Evolutionary conservation across 2,329 filamentous ascomycete species (phyloP), one percentile per base, ranked within the genome.

Genomic region (Fusarium falciforme): DNA sequence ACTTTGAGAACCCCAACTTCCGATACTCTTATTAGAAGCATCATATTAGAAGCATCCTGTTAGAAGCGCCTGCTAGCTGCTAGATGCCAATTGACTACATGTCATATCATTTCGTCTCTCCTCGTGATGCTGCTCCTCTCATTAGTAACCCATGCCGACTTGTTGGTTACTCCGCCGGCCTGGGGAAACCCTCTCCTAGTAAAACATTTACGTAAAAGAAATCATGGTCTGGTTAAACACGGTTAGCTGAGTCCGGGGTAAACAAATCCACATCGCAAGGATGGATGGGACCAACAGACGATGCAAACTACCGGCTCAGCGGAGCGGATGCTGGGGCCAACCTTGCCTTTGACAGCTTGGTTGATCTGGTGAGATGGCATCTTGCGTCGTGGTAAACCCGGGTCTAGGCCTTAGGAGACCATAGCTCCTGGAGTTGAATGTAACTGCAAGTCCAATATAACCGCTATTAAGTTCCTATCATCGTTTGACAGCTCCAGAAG

Each of bases 1-100:
- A 78, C 44, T 78, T 78, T 61, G 76, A 78, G 73, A 78, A 78
- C 36, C 76, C 76, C 61, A 78, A 78, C 66, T 78, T 78, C 66
- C 71, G 76, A 66, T 78, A 78, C 42, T 62, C 75, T 11, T 78
- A 78, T 47, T 78, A 78, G 67, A 47, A 36, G 58, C 20, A 25
- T 35, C 73, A 10, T 78, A 78, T 36, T 78, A 77, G 67, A 49
- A 33, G 55, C 20, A n/a, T n/a, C n/a, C n/a, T n/a, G n/a, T 36
- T 78, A 77, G 67, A 49, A 33, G 55, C 20, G 22, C 14, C 12
- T 8, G 38, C 27, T 11, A 29, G 40, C 33, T 38, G 55, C 55
- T 38, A 47, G 22, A 47, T 63, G 38, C 20, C 59, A 67, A 55
- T 67, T 57, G 33, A 49, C 42, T 6, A 58, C 17, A 38, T 22